phyloP scores from a whole-genome alignment of 306 rosid genomes.

The Glycine soja region DNA sequence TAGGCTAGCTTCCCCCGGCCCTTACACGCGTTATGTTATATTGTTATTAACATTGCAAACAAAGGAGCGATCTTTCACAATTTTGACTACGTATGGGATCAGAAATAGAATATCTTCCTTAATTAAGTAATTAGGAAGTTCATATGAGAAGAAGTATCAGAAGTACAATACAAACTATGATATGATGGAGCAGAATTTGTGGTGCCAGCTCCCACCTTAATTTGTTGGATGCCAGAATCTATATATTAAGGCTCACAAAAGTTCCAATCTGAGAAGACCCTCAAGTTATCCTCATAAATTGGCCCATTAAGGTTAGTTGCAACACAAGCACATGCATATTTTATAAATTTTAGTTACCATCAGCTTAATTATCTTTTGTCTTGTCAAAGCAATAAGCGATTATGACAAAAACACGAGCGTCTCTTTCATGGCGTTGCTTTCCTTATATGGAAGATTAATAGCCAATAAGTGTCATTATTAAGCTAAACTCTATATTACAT shows the following conservation, averaged over 20 bases:
- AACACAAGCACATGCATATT: constrained; percentile 85
- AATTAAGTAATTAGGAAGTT: neutral
- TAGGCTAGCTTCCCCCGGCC: no score
- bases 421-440: constrained; percentile 56
- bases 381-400: constrained; percentile 51
- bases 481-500: constrained; percentile 13
- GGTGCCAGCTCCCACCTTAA: constrained; percentile 53
- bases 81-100: neutral
- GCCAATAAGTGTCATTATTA: constrained; percentile 49
- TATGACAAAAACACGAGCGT: constrained; percentile 60
- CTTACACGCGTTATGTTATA: no score
- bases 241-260: constrained; percentile 41
- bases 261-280: constrained; percentile 66
- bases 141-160: neutral
- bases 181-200: constrained; percentile 1
- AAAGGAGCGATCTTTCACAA: no score
- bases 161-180: constrained; percentile 28
- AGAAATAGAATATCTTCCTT: constrained; percentile 18
- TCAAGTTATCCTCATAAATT: constrained; percentile 61
- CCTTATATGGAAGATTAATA: constrained; percentile 58
- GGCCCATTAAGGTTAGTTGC: constrained; percentile 67
- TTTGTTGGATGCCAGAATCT: constrained; percentile 51
- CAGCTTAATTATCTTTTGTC: constrained; percentile 65
- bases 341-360: constrained; percentile 60
- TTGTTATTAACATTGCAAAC: no score